A percentile compares a stretch with the other conserved stretches of the same genome.
Conservation (phyloP, 306 rosid genomes). For the Cicer yamashitae region DNA sequence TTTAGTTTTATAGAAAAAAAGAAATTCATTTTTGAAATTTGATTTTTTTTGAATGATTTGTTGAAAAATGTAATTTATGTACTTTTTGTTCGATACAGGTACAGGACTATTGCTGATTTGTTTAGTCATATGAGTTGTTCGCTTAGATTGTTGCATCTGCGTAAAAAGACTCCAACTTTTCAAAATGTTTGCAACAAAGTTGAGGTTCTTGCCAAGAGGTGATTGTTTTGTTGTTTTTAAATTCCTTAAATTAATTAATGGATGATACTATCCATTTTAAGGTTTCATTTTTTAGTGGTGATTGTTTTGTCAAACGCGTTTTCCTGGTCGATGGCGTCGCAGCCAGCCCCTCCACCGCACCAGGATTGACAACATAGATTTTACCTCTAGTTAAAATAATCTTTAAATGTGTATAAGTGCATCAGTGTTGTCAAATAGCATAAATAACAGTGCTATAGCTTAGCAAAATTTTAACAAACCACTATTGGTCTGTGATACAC, state of each 20-base stretch:
- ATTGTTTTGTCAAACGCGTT: too few species aligned
- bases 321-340: too few species aligned
- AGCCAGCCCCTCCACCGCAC: too few species aligned
- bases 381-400: not conserved
- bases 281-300: not conserved
- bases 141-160: conserved; percentile 58
- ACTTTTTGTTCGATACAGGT: conserved; percentile 49
- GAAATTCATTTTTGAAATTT: not conserved
- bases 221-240: conserved; percentile 21
- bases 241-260: conserved; percentile 9
- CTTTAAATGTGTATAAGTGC: not conserved
- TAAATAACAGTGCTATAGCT: not conserved
- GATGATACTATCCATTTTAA: not conserved
- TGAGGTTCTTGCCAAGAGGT: conserved; percentile 63
- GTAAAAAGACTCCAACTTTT: conserved; percentile 60
- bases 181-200: conserved; percentile 61
- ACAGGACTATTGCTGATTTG: conserved; percentile 48
- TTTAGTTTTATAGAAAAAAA: too few species aligned
- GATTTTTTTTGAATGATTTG: not conserved
- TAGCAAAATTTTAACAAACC: not conserved
- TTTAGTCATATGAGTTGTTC: conserved; percentile 61
- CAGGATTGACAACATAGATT: not conserved
- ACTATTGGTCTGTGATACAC: not conserved
- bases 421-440: not conserved
- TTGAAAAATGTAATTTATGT: not conserved